Percentiles rank a stretch among this genome's conserved stretches.
Evolutionary conservation across 2,329 filamentous ascomycete species (phyloP).

Genomic region (Sclerotinia minor): DNA sequence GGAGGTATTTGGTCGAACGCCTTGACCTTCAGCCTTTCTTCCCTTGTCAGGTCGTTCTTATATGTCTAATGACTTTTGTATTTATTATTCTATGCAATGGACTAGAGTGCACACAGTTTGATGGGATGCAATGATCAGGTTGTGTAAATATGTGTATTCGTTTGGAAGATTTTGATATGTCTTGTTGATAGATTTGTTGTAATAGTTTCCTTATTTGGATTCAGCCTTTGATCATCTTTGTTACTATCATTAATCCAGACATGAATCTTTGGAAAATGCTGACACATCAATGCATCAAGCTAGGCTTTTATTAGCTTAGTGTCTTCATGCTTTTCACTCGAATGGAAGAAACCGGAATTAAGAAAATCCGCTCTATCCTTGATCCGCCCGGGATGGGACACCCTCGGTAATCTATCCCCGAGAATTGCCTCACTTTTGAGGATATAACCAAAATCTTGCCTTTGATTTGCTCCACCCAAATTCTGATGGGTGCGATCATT

Average conservation of each 20-base stretch:
- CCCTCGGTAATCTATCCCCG: neutral
- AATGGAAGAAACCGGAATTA: conserved; percentile 16
- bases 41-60: neutral
- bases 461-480: conserved; percentile 17
- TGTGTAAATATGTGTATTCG: neutral
- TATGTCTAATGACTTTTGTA: neutral
- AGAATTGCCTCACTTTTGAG: conserved; percentile 11
- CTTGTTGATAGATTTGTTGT: neutral
- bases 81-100: neutral
- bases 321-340: neutral
- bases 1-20: neutral
- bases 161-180: conserved; percentile 2
- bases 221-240: conserved; percentile 10
- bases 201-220: neutral
- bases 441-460: neutral
- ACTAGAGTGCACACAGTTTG: neutral
- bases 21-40: neutral
- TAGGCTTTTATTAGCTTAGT: neutral
- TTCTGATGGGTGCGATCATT: conserved; percentile 25
- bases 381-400: conserved; percentile 2
- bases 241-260: neutral
- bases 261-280: conserved; percentile 15
- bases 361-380: conserved; percentile 6
- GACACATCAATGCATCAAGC: neutral
- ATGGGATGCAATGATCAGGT: neutral